phyloP scores from a whole-genome alignment of 176 grass and related monocot species.

The Dendrocalamus sinicus region DNA sequence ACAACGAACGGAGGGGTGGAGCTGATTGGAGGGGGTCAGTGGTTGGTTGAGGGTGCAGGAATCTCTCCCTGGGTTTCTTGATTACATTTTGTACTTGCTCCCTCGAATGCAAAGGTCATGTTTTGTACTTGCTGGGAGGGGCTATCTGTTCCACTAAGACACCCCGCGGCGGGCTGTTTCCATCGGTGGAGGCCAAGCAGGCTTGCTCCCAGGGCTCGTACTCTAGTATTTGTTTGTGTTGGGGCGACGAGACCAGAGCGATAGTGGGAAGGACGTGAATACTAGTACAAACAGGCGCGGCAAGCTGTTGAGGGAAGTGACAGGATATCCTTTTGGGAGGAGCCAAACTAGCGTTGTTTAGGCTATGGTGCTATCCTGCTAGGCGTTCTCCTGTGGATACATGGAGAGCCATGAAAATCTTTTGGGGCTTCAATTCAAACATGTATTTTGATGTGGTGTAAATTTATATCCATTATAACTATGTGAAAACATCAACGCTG shows the following conservation, averaged over 20 bases:
- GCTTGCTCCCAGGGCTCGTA: not conserved
- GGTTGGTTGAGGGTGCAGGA: conserved; percentile 4
- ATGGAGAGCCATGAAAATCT: not conserved
- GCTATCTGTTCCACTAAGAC: not conserved
- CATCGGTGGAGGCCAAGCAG: not conserved
- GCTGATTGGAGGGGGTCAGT: conserved; percentile 13
- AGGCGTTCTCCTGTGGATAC: not conserved
- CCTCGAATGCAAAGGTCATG: conserved; percentile 21
- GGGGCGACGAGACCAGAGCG: not conserved
- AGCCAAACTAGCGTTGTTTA: not conserved
- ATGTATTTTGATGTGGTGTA: not conserved
- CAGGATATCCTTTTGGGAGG: not conserved
- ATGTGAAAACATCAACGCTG: not conserved
- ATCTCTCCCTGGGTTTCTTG: conserved; percentile 16
- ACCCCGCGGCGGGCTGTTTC: not conserved
- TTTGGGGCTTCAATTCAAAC: conserved; percentile 9
- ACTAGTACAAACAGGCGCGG: not conserved
- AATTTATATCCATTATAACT: not conserved
- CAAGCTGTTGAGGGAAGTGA: not conserved
- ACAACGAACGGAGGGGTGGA: not conserved
- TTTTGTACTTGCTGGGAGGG: conserved; percentile 22
- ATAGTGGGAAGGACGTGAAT: conserved; percentile 6
- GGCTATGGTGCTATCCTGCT: conserved; percentile 16
- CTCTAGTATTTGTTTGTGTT: conserved; percentile 14
- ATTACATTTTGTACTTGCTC: conserved; percentile 24